Percentiles rank a stretch among this genome's conserved stretches.
phyloP scores from a whole-genome alignment of 345 rosid genomes.

The Eucalyptus curtisii region DNA sequence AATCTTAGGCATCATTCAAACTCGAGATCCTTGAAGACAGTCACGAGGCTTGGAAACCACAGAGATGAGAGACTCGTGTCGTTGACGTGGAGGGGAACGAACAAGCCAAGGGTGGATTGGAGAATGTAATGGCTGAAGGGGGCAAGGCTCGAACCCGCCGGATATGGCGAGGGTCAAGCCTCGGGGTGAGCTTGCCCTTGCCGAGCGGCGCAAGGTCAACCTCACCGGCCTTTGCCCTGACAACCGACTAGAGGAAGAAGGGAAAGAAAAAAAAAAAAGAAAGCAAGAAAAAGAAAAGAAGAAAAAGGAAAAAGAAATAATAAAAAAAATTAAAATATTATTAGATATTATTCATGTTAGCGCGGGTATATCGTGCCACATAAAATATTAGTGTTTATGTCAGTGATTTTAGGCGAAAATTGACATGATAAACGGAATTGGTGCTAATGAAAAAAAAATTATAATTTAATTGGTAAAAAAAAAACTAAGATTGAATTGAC shows the following conservation, averaged over 20 bases:
- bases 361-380: rapidly evolving
- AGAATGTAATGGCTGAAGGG: neutral
- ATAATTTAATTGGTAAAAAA: neutral
- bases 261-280: too few relatives aligned
- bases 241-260: rapidly evolving
- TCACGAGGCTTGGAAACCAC: neutral
- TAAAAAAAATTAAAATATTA: neutral
- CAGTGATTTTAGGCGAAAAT: neutral
- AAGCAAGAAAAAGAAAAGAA: too few relatives aligned
- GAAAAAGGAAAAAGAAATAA: too few relatives aligned
- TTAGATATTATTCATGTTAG: neutral
- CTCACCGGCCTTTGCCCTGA: neutral
- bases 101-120: neutral
- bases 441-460: neutral
- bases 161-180: neutral
- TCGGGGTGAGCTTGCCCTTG: neutral
- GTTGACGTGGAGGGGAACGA: neutral
- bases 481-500: neutral
- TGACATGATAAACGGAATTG: rapidly evolving
- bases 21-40: neutral
- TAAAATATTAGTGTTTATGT: rapidly evolving
- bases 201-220: neutral
- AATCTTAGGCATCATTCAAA: neutral
- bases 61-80: neutral
- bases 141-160: neutral